phyloP scores from a whole-genome alignment of 441 rosid genomes.

The Dalechampia spathulata region DNA sequence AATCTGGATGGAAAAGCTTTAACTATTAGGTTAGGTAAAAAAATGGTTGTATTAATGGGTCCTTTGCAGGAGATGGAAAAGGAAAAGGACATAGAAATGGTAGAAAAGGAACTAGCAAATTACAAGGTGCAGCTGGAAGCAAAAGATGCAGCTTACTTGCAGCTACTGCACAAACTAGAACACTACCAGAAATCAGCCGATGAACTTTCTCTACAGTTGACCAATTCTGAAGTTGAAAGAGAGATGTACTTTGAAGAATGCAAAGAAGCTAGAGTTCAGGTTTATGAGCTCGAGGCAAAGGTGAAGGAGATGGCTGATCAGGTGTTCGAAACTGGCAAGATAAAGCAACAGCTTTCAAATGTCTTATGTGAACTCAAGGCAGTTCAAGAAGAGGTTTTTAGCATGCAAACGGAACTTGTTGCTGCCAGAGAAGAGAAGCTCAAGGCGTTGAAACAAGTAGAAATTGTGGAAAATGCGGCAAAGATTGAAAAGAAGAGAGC shows the following conservation, averaged over 20 bases:
- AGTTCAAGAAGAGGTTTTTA: constrained; percentile 31
- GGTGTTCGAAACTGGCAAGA: constrained; percentile 19
- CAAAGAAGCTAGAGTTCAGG: constrained; percentile 16
- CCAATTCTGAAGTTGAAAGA: constrained; percentile 34
- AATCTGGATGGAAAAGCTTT: no score
- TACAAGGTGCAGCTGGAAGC: constrained; percentile 44
- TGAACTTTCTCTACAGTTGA: constrained; percentile 24
- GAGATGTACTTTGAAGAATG: constrained; percentile 21
- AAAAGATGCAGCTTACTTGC: constrained; percentile 35
- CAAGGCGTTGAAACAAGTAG: constrained; percentile 28
- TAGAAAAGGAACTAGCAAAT: constrained; percentile 42
- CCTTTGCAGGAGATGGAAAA: constrained; percentile 21
- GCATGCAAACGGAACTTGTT: constrained; percentile 34
- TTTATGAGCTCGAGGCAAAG: constrained; percentile 30
- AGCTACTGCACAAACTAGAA: constrained; percentile 29
- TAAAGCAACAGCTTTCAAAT: constrained; percentile 30
- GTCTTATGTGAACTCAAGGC: constrained; percentile 32
- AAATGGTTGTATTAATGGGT: background rate
- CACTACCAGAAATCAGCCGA: constrained; percentile 26
- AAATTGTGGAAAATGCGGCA: constrained; percentile 14
- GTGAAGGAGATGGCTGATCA: constrained; percentile 28
- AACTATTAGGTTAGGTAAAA: no score
- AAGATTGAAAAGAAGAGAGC: constrained; percentile 31
- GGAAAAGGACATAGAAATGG: constrained; percentile 25
- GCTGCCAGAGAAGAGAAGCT: constrained; percentile 27